phyloP scores from a whole-genome alignment of 2,329 filamentous ascomycete species.

The Exutisphaerella laricina region DNA sequence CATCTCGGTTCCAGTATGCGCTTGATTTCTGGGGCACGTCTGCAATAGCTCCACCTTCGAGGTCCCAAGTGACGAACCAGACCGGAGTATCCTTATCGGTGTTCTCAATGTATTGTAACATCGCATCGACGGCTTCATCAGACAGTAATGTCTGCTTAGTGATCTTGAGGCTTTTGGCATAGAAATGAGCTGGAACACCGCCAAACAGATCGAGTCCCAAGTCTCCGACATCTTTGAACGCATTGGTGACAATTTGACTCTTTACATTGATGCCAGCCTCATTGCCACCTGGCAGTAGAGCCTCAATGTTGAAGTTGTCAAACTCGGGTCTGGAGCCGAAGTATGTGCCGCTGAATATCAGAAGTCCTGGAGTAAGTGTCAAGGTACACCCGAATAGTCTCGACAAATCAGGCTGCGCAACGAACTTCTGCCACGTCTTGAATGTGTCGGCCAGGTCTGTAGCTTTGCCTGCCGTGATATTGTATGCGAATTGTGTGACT shows the following conservation, averaged over 20 bases:
- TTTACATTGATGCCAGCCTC: no score
- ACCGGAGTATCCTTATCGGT: conserved; percentile 12
- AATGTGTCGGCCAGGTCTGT: no score
- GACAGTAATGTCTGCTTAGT: conserved; percentile 11
- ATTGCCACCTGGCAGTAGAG: conserved; percentile 19
- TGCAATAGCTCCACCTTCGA: conserved; percentile 16
- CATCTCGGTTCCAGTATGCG: conserved; percentile 22
- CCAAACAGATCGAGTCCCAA: no score
- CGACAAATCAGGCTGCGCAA: no score
- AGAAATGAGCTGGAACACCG: conserved; percentile 23
- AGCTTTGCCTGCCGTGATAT: no score
- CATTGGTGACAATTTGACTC: no score
- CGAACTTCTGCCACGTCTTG: no score
- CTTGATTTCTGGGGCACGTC: conserved; percentile 17
- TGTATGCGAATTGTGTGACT: no score
- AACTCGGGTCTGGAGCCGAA: no score
- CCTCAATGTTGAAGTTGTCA: conserved; percentile 8
- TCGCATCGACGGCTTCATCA: conserved; percentile 15
- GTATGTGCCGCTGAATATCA: conserved; percentile 14
- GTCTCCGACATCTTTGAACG: no score
- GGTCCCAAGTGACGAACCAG: conserved; percentile 21
- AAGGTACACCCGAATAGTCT: no score
- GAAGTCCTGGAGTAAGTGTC: no score
- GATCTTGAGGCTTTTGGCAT: conserved; percentile 17
- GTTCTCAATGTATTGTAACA: conserved; percentile 21